Conservation (phyloP, 768 basidiomycete species). For the Punctularia strigosozonata region DNA sequence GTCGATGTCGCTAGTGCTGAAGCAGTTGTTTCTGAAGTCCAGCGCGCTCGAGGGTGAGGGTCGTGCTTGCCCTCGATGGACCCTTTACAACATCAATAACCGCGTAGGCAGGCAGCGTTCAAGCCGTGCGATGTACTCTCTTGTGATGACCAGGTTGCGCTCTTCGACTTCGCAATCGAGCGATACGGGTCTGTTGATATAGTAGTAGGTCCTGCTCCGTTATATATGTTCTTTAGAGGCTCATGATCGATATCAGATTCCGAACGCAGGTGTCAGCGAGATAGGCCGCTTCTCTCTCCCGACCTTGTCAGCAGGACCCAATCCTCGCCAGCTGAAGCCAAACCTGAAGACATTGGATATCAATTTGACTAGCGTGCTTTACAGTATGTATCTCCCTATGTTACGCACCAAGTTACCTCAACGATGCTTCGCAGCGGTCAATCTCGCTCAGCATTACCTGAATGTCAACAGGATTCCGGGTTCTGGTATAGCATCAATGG, state of each 20-base stretch:
- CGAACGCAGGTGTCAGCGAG: too few relatives aligned
- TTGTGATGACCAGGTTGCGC: constrained; percentile 40
- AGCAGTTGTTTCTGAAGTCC: constrained; percentile 28
- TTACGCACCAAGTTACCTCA: not conserved
- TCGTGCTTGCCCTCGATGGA: constrained; percentile 10
- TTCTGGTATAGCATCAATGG: constrained; percentile 47
- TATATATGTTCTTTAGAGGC: not conserved
- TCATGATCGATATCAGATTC: too few relatives aligned
- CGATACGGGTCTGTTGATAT: constrained; percentile 39
- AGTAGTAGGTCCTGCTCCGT: constrained; percentile 25
- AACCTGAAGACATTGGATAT: constrained; percentile 31
- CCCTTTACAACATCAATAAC: too few relatives aligned
- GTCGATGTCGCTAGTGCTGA: constrained; percentile 28
- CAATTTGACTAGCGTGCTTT: constrained; percentile 34
- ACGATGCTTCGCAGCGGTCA: constrained; percentile 25
- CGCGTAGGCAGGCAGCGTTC: constrained; percentile 31
- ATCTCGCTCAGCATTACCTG: constrained; percentile 41
- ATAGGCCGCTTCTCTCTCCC: constrained; percentile 12
- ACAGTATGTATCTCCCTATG: constrained; percentile 30
- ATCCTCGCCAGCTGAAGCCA: constrained; percentile 35
- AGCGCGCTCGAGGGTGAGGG: constrained; percentile 33
- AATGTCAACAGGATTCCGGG: constrained; percentile 36
- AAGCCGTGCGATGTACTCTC: constrained; percentile 36
- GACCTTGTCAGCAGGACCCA: constrained; percentile 24
- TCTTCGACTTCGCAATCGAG: constrained; percentile 38